Evolutionary conservation across 1,284 basidiomycete genomes (phyloP).

Genomic region (Sporisorium iseilematis-ciliati): DNA sequence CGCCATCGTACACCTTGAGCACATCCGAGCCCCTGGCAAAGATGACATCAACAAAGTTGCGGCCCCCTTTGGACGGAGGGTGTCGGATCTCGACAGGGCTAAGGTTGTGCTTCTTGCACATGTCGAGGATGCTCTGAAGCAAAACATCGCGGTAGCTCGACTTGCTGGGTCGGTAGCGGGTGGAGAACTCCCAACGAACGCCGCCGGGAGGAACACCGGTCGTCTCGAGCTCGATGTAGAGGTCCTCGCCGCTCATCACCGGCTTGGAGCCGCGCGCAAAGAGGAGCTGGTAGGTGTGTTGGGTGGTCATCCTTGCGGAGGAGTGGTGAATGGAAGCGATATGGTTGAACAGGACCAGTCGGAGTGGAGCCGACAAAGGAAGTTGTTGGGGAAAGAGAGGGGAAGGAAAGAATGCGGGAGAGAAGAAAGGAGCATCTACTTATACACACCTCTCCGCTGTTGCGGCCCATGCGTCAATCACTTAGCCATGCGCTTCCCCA

Average conservation of each 20-base stretch:
- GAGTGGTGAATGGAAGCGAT: not conserved
- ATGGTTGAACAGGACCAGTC: not conserved
- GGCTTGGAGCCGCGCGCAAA: constrained; percentile 17
- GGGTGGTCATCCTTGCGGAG: not conserved
- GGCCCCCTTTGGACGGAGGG: not conserved
- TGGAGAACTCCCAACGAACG: constrained; percentile 34
- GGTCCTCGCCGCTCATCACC: constrained; percentile 13
- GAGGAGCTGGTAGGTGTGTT: constrained; percentile 20
- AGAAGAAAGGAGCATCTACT: not conserved
- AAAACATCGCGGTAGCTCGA: constrained; percentile 31
- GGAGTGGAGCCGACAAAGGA: not conserved
- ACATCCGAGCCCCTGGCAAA: constrained; percentile 28
- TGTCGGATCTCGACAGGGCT: constrained; percentile 32
- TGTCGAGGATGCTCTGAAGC: constrained; percentile 35
- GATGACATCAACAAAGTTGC: constrained; percentile 30
- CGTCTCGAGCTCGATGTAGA: constrained; percentile 21
- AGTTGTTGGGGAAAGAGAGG: not conserved
- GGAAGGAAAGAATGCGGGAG: not conserved
- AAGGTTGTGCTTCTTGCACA: constrained; percentile 30
- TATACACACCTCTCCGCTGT: not conserved
- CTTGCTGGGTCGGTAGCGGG: constrained; percentile 24
- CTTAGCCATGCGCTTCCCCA: not conserved
- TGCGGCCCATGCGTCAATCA: constrained; percentile 5
- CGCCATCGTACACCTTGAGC: constrained; percentile 24
- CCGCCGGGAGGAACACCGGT: constrained; percentile 26